phyloP scores from a whole-genome alignment of 2,329 filamentous ascomycete species.

The Helicocarpus griseus region DNA sequence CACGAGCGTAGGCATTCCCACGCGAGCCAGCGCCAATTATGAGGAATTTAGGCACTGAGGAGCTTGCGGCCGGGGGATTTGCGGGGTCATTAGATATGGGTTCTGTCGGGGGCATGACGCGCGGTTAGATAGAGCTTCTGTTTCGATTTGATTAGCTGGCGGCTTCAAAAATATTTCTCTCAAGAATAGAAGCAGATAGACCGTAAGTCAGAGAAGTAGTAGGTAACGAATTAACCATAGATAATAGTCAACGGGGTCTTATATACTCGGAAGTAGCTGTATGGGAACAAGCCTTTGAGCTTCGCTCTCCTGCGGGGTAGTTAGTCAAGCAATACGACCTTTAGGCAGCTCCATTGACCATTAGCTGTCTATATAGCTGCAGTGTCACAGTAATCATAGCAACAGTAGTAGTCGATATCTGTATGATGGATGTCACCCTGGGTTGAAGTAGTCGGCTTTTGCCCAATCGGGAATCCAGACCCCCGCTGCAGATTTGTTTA shows the following conservation, averaged over 20 bases:
- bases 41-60: conserved; percentile 51
- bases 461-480: not conserved
- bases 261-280: too few species aligned
- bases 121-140: not conserved
- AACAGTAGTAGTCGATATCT: not conserved
- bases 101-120: too few species aligned
- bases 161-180: too few species aligned
- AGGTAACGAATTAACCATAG: too few species aligned
- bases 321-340: too few species aligned
- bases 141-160: not conserved
- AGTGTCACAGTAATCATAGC: not conserved
- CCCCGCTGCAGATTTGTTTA: not conserved
- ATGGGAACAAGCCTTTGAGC: too few species aligned
- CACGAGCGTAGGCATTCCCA: conserved; percentile 62
- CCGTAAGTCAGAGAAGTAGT: too few species aligned
- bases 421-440: not conserved
- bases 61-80: not conserved
- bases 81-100: not conserved
- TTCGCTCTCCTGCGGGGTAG: too few species aligned
- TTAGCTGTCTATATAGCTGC: too few species aligned
- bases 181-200: too few species aligned
- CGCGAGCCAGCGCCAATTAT: conserved; percentile 77
- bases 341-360: too few species aligned
- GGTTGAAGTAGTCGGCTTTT: not conserved
- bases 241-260: too few species aligned